These are phyloP conservation scores for Colletotrichum euphorbiae DNA, from an alignment of 2,329 filamentous ascomycete species.

Conservation along the genomic window DNA sequence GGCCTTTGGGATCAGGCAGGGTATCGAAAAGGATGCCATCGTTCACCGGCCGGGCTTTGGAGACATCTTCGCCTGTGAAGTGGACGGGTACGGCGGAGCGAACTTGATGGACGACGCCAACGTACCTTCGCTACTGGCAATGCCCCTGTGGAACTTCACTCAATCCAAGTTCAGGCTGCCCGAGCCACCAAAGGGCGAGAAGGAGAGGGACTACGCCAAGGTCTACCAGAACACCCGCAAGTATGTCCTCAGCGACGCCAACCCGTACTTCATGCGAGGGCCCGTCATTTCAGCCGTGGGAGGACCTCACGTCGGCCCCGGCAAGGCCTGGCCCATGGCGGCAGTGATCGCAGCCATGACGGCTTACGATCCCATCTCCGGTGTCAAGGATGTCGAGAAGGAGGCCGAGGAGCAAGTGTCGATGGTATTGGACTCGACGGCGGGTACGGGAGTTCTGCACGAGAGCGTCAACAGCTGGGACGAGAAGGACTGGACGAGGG, in stretches of 20 bases:
- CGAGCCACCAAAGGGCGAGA: constrained; percentile 24
- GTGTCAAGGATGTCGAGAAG: constrained; percentile 46
- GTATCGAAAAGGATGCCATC: constrained; percentile 78
- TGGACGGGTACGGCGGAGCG: constrained; percentile 76
- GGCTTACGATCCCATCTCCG: constrained; percentile 46
- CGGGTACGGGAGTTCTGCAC: constrained; percentile 59
- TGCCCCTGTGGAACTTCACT: constrained; percentile 72
- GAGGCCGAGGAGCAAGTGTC: constrained; percentile 50
- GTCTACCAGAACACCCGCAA: constrained; percentile 83
- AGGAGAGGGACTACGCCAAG: constrained; percentile 64
- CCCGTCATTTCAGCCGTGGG: constrained; percentile 78
- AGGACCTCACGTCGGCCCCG: constrained; percentile 72
- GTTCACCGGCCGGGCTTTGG: constrained; percentile 65
- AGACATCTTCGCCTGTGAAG: constrained; percentile 81
- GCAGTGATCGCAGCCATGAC: constrained; percentile 65
- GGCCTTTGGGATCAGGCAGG: constrained; percentile 72
- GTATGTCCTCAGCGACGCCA: constrained; percentile 80
- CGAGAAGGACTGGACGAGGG: constrained; percentile 53
- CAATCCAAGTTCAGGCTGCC: constrained; percentile 28
- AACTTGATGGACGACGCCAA: constrained; percentile 81
- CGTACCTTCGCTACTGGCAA: constrained; percentile 73
- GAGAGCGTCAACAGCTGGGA: constrained; percentile 60
- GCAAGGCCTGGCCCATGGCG: constrained; percentile 68
- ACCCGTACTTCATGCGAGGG: constrained; percentile 82
- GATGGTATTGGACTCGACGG: constrained; percentile 55